These are phyloP conservation scores for Pseudoscleropodium purum DNA, from an alignment of 225 moss, liverwort and hornwort genomes.

Conservation along the genomic window DNA sequence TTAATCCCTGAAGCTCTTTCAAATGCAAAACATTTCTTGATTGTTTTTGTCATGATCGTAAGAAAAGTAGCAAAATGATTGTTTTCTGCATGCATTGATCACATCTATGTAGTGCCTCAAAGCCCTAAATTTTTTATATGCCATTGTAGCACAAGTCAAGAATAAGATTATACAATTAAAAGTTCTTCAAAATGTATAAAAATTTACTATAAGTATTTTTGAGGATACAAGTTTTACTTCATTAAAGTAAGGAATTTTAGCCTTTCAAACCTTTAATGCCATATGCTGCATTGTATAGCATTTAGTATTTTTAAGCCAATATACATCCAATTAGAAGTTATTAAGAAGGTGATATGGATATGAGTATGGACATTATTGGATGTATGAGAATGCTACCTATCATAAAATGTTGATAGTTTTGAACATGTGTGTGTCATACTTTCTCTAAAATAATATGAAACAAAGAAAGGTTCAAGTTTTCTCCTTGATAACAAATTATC, in stretches of 20 bases:
- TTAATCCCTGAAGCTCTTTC: not conserved
- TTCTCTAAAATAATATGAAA: not conserved
- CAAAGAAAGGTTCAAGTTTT: not conserved
- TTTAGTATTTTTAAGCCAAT: not conserved
- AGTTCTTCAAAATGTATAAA: not conserved
- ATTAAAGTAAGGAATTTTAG: not conserved
- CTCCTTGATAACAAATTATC: too few species aligned
- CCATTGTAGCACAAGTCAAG: too few species aligned
- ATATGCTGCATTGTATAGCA: not conserved
- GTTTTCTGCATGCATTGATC: not conserved
- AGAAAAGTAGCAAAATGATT: not conserved
- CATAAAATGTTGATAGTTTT: not conserved
- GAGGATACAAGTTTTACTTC: not conserved
- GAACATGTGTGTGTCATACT: rapidly evolving
- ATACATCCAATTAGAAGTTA: not conserved
- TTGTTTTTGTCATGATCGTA: too few species aligned
- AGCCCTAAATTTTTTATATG: not conserved
- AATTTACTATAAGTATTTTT: not conserved
- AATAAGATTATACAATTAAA: not conserved
- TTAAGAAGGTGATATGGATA: not conserved
- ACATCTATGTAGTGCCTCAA: not conserved
- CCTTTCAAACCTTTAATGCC: not conserved
- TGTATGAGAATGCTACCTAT: not conserved
- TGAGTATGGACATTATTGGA: not conserved
- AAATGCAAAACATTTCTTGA: too few species aligned